Evolutionary conservation across 148 eudicot species (phyloP).

Genomic region (Amaranthus cruentus): DNA sequence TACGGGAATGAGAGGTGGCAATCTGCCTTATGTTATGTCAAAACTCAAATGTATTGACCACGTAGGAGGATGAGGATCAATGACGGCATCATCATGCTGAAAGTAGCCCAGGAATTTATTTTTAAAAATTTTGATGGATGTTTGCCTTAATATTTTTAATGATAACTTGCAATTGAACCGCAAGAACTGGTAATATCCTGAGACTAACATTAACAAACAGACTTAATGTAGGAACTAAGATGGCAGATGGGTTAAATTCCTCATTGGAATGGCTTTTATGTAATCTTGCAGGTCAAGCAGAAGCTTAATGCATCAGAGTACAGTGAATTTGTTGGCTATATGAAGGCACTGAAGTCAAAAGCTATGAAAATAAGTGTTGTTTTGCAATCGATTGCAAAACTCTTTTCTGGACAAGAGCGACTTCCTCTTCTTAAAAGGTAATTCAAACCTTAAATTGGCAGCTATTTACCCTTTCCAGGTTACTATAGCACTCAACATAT

Average conservation of each 20-base stretch:
- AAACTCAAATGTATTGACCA: background rate
- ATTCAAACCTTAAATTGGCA: constrained; percentile 2
- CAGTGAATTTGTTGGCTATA: constrained; percentile 64
- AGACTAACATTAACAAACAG: background rate
- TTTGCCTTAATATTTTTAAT: background rate
- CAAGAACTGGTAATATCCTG: background rate
- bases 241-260: background rate
- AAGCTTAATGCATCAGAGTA: constrained; percentile 73
- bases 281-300: constrained; percentile 63
- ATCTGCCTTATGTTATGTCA: background rate
- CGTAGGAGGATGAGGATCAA: background rate
- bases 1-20: background rate
- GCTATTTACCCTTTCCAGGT: constrained; percentile 1
- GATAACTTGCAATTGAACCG: background rate
- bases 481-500: constrained; percentile 3
- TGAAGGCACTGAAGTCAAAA: constrained; percentile 85
- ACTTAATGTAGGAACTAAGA: background rate
- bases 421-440: constrained; percentile 77
- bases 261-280: constrained; percentile 4
- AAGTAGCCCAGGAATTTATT: background rate
- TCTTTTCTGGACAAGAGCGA: constrained; percentile 77
- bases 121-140: background rate
- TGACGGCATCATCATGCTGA: background rate
- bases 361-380: constrained; percentile 68
- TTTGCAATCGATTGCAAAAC: constrained; percentile 60